Evolutionary conservation across 768 basidiomycete genomes (phyloP), one percentile per base, ranked within the genome.

Genomic region (Agrocybe praecox): DNA sequence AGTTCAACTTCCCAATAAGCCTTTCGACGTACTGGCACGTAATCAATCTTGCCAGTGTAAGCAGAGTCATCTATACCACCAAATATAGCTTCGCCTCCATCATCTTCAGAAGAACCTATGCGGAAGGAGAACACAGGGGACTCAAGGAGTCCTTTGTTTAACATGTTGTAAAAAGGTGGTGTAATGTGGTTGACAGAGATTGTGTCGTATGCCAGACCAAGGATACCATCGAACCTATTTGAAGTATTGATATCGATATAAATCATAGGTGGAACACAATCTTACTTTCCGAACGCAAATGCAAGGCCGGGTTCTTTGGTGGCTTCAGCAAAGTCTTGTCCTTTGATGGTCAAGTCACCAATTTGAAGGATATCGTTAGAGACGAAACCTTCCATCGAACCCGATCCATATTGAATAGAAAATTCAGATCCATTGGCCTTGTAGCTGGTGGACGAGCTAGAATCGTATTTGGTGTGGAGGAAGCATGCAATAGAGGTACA

Each of bases 1-100:
- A 99, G 88, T 70, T 97, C 94, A 46, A 98, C 94, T 74, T 98
- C 96, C 96, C 96, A 97, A 76, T 97, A 98, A 5, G 94, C 97
- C 81, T 92, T 94, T 65, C 94, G 86, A 65, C 96, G 88, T 51
- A 99, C 80, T 49, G 97, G 96, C 26, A 90, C 94, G 65, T 98
- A 98, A 21, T 72, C 66, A 57, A 99, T 81, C 67, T 87, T 77
- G 70, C 97, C 97, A 5, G 72, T 83, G 77, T 90, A 98, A 32
- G 92, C 89, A 22, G 63, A 63, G 11, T 72, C 51, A 71, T 99
- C 95, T 59, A 98, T 82, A 43, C 95, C 96, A 63, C 96, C 96
- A 61, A 98, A 98, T 56, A 89, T 74, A 32, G 89, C 93, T 71
- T 94, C 93, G 49, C 96, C 96, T 51, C 89, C 93, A 67, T 97